Evolutionary conservation across 2,329 filamentous ascomycete genomes (phyloP).

Genomic region (Xylariaceae sp.): DNA sequence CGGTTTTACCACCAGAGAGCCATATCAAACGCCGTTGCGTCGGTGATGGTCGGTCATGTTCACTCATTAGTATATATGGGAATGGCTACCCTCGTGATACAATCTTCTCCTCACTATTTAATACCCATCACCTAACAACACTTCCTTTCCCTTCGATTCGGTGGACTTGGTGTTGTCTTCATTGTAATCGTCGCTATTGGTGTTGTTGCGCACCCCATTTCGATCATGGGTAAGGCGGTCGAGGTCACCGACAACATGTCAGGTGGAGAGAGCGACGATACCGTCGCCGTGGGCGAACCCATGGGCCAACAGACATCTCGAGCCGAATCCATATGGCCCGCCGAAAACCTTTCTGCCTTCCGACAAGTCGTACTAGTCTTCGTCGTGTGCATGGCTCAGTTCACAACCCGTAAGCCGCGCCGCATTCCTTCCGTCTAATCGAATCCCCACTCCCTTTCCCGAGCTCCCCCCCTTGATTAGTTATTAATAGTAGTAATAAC

Average conservation of each 20-base stretch:
- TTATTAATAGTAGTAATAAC: too few species aligned
- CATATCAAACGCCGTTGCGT: too few species aligned
- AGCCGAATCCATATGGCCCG: constrained; percentile 20
- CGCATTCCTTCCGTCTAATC: background rate
- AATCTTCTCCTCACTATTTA: too few species aligned
- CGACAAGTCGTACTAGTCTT: constrained; percentile 18
- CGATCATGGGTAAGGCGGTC: background rate
- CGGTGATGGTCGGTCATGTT: too few species aligned
- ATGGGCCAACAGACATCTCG: constrained; percentile 15
- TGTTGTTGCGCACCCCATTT: background rate
- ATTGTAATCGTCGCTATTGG: too few species aligned
- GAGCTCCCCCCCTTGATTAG: too few species aligned
- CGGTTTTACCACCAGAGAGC: too few species aligned
- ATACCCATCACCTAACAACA: too few species aligned
- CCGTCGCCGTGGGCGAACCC: constrained; percentile 7
- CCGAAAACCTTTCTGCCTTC: constrained; percentile 16
- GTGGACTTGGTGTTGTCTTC: too few species aligned
- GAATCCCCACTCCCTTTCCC: background rate
- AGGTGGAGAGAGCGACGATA: background rate
- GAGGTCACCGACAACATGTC: background rate
- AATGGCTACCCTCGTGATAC: too few species aligned
- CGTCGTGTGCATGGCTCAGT: constrained; percentile 22
- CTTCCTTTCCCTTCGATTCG: too few species aligned
- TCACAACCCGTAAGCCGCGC: constrained; percentile 19
- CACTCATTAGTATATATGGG: too few species aligned